phyloP scores from a whole-genome alignment of 495 filamentous ascomycete genomes.

The Chaetomium tenue region DNA sequence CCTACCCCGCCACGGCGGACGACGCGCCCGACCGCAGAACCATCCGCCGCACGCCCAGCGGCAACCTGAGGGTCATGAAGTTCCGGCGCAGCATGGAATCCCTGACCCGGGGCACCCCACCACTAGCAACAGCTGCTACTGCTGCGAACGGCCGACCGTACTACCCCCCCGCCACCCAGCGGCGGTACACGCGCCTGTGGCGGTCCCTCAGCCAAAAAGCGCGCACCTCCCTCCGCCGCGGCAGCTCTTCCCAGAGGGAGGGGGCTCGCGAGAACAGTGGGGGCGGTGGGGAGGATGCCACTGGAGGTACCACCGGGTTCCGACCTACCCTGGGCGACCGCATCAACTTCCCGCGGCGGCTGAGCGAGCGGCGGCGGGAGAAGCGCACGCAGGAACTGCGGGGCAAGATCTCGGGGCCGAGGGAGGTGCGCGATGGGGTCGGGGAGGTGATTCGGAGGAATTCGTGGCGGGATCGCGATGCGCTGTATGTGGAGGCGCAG shows the following conservation, averaged over 20 bases:
- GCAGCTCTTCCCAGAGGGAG: neutral
- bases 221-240: neutral
- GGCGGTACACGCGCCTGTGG: neutral
- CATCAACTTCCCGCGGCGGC: conserved; percentile 52
- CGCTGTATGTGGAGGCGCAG: conserved; percentile 14
- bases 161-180: neutral
- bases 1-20: conserved; percentile 36
- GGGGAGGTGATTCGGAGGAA: conserved; percentile 50
- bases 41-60: conserved; percentile 50
- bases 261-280: too few species aligned
- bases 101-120: conserved; percentile 27
- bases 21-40: conserved; percentile 49
- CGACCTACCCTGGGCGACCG: conserved; percentile 38
- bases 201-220: conserved; percentile 11
- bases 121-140: too few species aligned
- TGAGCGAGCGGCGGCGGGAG: conserved; percentile 63
- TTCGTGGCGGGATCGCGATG: conserved; percentile 26
- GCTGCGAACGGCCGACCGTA: neutral
- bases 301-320: conserved; percentile 20
- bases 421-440: conserved; percentile 51
- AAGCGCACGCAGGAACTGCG: conserved; percentile 63
- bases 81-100: conserved; percentile 44
- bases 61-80: conserved; percentile 52
- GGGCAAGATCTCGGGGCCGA: conserved; percentile 60
- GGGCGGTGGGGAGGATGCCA: neutral